Base-by-base conservation (phyloP, 1,284 basidiomycete species). In the Sporisorium graminicola region DNA sequence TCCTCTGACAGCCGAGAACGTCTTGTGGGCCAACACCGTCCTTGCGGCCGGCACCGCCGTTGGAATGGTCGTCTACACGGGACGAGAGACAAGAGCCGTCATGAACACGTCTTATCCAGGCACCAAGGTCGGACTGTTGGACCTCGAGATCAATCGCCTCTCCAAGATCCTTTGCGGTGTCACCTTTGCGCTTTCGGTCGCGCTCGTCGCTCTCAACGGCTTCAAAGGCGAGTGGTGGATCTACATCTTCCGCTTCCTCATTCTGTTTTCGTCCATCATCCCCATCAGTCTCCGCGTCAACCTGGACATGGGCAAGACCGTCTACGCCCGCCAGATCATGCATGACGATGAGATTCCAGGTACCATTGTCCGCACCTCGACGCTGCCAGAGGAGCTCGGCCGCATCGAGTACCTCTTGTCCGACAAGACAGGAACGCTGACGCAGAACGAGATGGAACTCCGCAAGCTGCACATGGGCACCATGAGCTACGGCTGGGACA, bases 391-490 rank as follows among this genome's bases (percentile, higher is more conserved):
- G 84, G 97, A 99, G 85, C 89, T 99, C 6, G 97, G 97, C 7
- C 89, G 96, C 44, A 95, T 99, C 73, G 95, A 98, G 70, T 99
- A 99, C 86, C 88, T 99, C 35, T 87, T 99, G 35, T 96, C 93
- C 74, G 96, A 99, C 86, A 99, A 99, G 88, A 99, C 97, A 0
- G 97, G 97, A 0, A 99, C 97, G 4, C 87, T 99, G 59, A 99
- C 97, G 0, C 93, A 98, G 86, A 99, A 99, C 83, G 96, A 98
- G 86, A 99, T 99, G 97, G 96, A 99, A 86, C 92, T 99, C 90
- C 95, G 93, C 87, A 98, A 97, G 86, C 88, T 99, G 40, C 96
- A 99, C 83, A 94, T 99, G 92, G 97, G 97, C 3, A 99, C 97
- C 0, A 94, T 99, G 89, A 95, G 94, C 3, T 99, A 96, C 85